Evolutionary conservation across 441 rosid genomes (phyloP), one percentile per base, ranked within the genome.

Genomic region (Jatropha podagrica): DNA sequence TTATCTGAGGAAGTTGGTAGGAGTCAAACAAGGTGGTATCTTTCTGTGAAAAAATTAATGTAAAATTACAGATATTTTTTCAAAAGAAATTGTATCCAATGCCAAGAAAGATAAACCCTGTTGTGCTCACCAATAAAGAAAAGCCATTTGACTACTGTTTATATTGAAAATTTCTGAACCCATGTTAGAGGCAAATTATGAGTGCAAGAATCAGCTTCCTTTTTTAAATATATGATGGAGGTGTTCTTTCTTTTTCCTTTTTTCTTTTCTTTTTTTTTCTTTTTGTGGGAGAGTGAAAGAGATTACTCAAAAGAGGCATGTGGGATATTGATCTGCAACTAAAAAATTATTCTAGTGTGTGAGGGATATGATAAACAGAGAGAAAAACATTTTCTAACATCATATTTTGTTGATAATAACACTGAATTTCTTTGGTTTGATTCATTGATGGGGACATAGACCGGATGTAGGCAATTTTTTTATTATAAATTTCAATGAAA

Each of bases 171-270:
- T 66, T 66, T 27, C 26, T 44, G 14, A 26, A 23, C 41, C 56
- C 48, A 32, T 48, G 26, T 62, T 37, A 37, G 66, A 63, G n/a
- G 68, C 69, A 73, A 73, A 73, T 42, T 42, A 62, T 62, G 76
- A 73, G 61, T 62, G 76, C 68, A 49, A 48, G 59, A 61, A 73
- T 73, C 27, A 62, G 46, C 12, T 72, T 72, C 56, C 11, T 73
- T 49, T 42, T 42, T 42, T 42, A 4, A 42, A 42, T 42, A 42
- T 1, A 4, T 4, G 0, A 42, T 5, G 46, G 46, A 42, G 32
- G 1, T 32, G 32, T 32, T 32, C 32, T 32, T 32, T 32, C 32
- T 32, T 32, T 2, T 32, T 32, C 2, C 32, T 32, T 32, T 32
- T 32, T 32, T 1, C 1, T 32, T 32, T 42, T 42, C 5, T 42